A percentile compares a stretch with the other conserved stretches of the same genome.
These are phyloP conservation scores for Quillaja saponaria DNA, from an alignment of 306 rosid genomes.

Conservation along the genomic window DNA sequence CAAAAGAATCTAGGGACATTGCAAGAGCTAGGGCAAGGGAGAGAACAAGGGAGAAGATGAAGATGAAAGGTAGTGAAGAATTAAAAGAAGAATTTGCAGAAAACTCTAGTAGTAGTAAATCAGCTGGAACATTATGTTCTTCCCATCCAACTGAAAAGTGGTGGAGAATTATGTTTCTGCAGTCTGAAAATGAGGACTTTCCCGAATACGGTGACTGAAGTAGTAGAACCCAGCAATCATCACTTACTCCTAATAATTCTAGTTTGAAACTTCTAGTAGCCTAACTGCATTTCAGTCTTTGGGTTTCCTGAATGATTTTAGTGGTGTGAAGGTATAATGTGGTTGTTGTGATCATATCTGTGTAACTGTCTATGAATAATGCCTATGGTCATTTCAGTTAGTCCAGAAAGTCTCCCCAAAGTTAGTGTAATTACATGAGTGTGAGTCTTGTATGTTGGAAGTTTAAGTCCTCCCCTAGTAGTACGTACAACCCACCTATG, in stretches of 20 bases:
- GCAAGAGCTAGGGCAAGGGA: conserved; percentile 60
- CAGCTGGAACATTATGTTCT: conserved; percentile 4
- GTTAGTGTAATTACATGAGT: no score
- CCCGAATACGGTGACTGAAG: conserved; percentile 11
- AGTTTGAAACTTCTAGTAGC: no score
- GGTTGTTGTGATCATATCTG: no score
- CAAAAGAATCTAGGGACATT: conserved; percentile 46
- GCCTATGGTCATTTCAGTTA: no score
- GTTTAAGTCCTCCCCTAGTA: no score
- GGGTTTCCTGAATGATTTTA: no score
- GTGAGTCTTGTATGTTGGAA: no score
- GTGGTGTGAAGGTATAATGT: no score
- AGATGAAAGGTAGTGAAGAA: conserved; percentile 1
- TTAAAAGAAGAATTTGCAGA: not conserved
- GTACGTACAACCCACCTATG: no score
- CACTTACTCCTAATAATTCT: not conserved
- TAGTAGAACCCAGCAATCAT: not conserved
- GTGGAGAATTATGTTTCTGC: not conserved
- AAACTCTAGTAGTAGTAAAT: conserved; percentile 2
- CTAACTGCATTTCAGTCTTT: no score
- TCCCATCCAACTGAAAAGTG: not conserved
- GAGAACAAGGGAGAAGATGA: conserved; percentile 46
- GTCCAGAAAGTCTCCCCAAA: no score
- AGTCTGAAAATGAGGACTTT: not conserved
- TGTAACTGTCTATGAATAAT: no score